phyloP scores from a whole-genome alignment of 2,329 filamentous ascomycete genomes.

The Clathrospora elynae region DNA sequence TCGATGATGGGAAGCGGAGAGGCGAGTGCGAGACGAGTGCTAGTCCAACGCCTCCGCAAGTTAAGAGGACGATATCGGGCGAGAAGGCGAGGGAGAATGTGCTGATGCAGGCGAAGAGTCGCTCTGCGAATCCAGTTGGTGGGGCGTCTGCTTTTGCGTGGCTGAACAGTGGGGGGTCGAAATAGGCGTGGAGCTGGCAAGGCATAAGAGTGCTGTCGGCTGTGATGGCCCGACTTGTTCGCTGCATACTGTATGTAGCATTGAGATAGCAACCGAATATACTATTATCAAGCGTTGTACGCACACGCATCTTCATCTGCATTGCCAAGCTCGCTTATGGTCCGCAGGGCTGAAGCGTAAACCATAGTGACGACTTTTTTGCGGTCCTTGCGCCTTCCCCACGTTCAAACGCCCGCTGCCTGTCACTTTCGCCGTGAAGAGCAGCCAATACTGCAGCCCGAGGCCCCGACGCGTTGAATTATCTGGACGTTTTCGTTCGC shows the following conservation, averaged over 20 bases:
- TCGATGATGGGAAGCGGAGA: constrained; percentile 54
- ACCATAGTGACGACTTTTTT: constrained; percentile 26
- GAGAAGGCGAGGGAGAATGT: constrained; percentile 49
- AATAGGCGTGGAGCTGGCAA: constrained; percentile 19
- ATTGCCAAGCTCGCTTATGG: constrained; percentile 27
- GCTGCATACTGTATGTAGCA: constrained; percentile 2
- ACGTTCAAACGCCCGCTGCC: constrained; percentile 23
- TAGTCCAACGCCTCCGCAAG: constrained; percentile 19
- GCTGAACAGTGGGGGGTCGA: constrained; percentile 64
- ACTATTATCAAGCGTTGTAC: too few relatives aligned
- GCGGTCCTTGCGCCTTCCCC: constrained; percentile 30
- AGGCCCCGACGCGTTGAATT: constrained; percentile 29
- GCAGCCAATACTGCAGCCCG: constrained; percentile 13
- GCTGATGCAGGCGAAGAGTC: constrained; percentile 53
- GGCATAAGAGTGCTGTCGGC: too few relatives aligned
- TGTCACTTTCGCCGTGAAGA: constrained; percentile 11
- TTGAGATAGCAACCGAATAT: neutral
- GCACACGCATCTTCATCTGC: constrained; percentile 5
- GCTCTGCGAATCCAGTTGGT: constrained; percentile 80
- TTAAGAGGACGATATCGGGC: constrained; percentile 38
- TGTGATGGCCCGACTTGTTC: too few relatives aligned
- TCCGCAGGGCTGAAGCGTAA: constrained; percentile 25
- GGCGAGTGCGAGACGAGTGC: constrained; percentile 26
- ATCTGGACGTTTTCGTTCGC: constrained; percentile 7
- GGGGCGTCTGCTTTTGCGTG: constrained; percentile 94